Conservation (phyloP, 139 green algal genomes). For the Tetradesmus lagerheimii region DNA sequence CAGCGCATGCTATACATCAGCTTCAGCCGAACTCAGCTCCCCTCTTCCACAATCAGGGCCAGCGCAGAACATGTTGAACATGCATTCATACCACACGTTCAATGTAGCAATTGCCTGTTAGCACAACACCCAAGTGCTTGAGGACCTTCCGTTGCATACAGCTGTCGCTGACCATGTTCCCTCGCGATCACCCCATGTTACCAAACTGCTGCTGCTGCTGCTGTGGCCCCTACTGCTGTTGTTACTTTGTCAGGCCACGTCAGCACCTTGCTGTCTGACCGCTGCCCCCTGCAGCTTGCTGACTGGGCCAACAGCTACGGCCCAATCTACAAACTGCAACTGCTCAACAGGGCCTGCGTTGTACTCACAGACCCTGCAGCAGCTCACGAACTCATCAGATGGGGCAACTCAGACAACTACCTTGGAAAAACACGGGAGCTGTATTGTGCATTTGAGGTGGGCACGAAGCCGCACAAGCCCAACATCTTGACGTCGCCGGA, state of each 20-base stretch:
- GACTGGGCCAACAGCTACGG: slow-evolving; percentile 7
- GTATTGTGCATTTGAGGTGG: not conserved
- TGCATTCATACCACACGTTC: too few species aligned
- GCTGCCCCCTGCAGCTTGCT: not conserved
- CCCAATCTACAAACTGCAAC: not conserved
- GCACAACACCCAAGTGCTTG: too few species aligned
- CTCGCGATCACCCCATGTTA: not conserved
- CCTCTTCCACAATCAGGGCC: too few species aligned
- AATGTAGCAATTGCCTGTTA: too few species aligned
- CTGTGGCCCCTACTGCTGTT: not conserved
- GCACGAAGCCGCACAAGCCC: not conserved
- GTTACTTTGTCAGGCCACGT: not conserved
- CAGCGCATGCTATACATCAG: too few species aligned
- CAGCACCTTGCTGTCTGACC: not conserved
- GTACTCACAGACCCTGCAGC: not conserved
- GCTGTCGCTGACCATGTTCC: too few species aligned
- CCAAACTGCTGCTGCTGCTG: not conserved
- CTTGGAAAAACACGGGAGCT: not conserved
- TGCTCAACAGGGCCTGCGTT: not conserved
- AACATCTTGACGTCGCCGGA: slow-evolving; percentile 23
- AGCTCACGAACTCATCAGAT: not conserved
- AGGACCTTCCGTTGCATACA: too few species aligned
- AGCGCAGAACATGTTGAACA: too few species aligned
- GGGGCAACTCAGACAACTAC: not conserved
- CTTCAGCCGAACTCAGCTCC: too few species aligned